phyloP scores from a whole-genome alignment of 73 alveolate species.

The Paramecium bursaria region DNA sequence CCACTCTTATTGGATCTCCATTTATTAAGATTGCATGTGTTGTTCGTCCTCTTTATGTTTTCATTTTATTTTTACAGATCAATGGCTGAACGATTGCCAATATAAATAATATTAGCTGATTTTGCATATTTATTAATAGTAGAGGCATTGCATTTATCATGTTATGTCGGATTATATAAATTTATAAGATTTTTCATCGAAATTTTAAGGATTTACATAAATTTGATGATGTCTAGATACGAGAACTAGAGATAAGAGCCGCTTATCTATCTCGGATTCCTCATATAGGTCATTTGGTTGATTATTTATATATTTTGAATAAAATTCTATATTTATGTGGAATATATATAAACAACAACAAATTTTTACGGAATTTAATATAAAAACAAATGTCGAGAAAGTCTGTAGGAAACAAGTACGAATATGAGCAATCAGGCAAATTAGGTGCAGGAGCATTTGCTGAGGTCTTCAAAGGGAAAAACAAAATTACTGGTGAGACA shows the following conservation, averaged over 20 bases:
- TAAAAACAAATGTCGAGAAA: conserved; percentile 50
- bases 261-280: no score
- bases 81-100: neutral
- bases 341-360: no score
- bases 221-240: no score
- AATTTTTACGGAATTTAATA: no score
- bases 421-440: conserved; percentile 35
- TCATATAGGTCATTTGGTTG: no score
- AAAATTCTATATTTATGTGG: no score
- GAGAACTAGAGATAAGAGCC: no score
- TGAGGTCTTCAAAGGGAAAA: conserved; percentile 62
- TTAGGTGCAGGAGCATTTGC: conserved; percentile 70
- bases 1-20: neutral
- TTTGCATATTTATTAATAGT: neutral
- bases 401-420: conserved; percentile 62
- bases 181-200: neutral
- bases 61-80: neutral
- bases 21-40: neutral
- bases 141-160: neutral
- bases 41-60: neutral
- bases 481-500: conserved; percentile 51
- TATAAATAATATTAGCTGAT: neutral
- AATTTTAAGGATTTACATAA: neutral
- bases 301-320: no score
- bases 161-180: neutral